phyloP scores from a whole-genome alignment of 2,329 filamentous ascomycete genomes.

The Neopestalotiopsis rosae region DNA sequence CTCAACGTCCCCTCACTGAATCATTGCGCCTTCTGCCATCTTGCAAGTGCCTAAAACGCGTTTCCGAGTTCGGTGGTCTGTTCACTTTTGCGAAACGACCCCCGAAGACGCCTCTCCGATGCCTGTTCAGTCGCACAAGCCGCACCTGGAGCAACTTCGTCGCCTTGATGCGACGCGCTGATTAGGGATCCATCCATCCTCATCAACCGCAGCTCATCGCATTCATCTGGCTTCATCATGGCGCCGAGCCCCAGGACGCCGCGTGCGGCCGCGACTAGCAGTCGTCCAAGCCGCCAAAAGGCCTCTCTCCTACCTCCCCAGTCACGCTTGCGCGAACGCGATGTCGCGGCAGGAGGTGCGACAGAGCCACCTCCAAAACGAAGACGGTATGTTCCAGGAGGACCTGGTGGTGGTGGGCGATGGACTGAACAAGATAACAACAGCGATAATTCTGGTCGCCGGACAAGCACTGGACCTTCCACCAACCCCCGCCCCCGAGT shows the following conservation, averaged over 20 bases:
- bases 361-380: slow-evolving; percentile 72
- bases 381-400: slow-evolving; percentile 83
- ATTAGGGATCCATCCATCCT: slow-evolving; percentile 29
- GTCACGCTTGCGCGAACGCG: slow-evolving; percentile 36
- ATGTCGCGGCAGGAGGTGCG: slow-evolving; percentile 38
- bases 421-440: slow-evolving; percentile 78
- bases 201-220: slow-evolving; percentile 20
- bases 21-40: neutral
- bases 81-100: neutral
- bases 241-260: slow-evolving; percentile 39
- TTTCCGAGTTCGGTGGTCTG: neutral
- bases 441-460: slow-evolving; percentile 54
- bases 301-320: slow-evolving; percentile 24
- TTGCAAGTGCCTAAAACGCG: slow-evolving; percentile 8
- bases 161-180: slow-evolving; percentile 41
- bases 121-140: slow-evolving; percentile 35
- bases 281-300: slow-evolving; percentile 29
- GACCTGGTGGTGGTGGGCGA: slow-evolving; percentile 83
- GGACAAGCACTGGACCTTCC: slow-evolving; percentile 54
- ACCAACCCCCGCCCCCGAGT: slow-evolving; percentile 53
- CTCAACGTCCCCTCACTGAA: slow-evolving; percentile 16
- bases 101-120: slow-evolving; percentile 32
- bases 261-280: slow-evolving; percentile 28
- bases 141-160: slow-evolving; percentile 34
- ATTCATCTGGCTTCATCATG: slow-evolving; percentile 27